phyloP scores from a whole-genome alignment of 192 early-diverging fungal species.

The Spizellomyces punctatus region DNA sequence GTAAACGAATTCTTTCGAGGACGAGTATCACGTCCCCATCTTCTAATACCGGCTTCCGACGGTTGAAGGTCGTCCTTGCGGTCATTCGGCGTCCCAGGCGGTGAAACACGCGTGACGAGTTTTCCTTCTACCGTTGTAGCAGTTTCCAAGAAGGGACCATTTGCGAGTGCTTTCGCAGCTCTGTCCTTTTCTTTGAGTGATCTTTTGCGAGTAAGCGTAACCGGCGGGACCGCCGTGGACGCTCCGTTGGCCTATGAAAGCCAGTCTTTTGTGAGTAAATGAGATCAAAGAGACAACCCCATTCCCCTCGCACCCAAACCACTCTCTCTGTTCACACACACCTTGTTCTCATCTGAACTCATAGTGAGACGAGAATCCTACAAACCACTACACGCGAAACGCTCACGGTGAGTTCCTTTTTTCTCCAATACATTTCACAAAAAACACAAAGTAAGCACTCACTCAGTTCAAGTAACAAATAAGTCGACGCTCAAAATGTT shows the following conservation, averaged over 20 bases:
- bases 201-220: neutral
- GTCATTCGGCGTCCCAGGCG: neutral
- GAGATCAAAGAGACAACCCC: no score
- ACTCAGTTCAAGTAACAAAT: no score
- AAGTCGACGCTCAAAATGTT: no score
- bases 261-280: no score
- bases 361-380: no score
- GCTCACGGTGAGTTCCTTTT: no score
- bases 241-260: neutral
- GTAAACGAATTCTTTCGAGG: slow-evolving; percentile 33
- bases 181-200: slow-evolving; percentile 12
- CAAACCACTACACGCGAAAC: no score
- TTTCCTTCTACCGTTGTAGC: slow-evolving; percentile 4
- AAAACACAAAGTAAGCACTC: no score
- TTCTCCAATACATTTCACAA: no score
- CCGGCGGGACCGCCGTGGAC: neutral
- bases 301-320: no score
- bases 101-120: slow-evolving; percentile 20
- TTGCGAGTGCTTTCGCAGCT: slow-evolving; percentile 8
- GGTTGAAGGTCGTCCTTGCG: neutral
- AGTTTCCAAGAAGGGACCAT: slow-evolving; percentile 24
- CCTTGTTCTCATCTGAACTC: no score
- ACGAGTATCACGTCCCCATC: neutral
- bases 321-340: no score
- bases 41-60: neutral